A percentile compares a stretch with the other conserved stretches of the same genome.
These are phyloP conservation scores for Akanthomyces lecanii DNA, from an alignment of 2,329 filamentous ascomycete genomes.

Conservation along the genomic window DNA sequence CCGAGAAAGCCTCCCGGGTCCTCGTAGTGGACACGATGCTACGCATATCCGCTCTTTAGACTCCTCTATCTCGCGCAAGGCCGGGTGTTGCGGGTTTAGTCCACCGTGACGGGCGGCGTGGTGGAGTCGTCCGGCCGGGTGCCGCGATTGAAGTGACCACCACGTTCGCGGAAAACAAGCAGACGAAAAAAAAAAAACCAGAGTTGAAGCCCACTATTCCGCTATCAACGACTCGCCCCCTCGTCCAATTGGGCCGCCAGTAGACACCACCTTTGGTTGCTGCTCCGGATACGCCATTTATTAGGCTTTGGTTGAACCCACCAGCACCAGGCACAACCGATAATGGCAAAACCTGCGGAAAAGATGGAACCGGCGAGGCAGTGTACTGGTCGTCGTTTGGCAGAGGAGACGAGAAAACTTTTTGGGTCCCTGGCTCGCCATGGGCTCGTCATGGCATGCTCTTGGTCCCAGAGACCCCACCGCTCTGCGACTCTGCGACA, in stretches of 20 bases:
- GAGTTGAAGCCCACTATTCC: conserved; percentile 2
- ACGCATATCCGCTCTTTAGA: conserved; percentile 9
- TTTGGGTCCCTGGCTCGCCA: neutral
- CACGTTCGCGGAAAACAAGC: neutral
- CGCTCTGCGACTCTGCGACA: conserved; percentile 2
- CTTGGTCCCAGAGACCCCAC: neutral
- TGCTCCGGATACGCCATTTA: neutral
- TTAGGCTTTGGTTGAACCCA: neutral
- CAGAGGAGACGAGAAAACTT: neutral
- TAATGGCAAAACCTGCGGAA: neutral
- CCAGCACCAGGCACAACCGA: neutral
- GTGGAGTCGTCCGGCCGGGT: conserved; percentile 16
- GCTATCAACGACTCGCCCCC: conserved; percentile 8
- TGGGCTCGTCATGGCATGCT: conserved; percentile 3
- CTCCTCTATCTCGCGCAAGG: conserved; percentile 2
- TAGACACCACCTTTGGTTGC: neutral
- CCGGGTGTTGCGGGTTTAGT: neutral
- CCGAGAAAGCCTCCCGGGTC: neutral
- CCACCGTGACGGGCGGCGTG: neutral
- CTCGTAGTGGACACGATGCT: neutral
- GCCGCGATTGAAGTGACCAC: conserved; percentile 9
- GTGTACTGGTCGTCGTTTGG: neutral
- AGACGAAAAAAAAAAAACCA: neutral
- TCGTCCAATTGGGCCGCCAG: conserved; percentile 6
- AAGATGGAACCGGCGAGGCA: conserved; percentile 8